phyloP scores from a whole-genome alignment of 2,329 filamentous ascomycete genomes.

The Fusarium sp. region DNA sequence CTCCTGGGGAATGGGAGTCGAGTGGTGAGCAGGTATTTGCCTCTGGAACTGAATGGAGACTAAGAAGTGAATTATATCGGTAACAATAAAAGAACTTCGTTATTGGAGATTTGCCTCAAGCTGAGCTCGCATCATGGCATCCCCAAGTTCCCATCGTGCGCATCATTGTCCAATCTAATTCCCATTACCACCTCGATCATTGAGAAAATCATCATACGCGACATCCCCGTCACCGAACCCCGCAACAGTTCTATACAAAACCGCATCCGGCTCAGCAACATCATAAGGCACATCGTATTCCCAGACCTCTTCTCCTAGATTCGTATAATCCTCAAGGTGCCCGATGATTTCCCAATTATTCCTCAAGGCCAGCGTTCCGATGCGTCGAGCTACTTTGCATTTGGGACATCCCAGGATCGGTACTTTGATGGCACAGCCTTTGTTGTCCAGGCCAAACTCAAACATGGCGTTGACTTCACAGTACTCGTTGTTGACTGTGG shows the following conservation, averaged over 20 bases:
- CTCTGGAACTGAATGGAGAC: fast-evolving
- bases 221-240: background rate
- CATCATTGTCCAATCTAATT: fast-evolving
- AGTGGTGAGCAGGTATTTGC: fast-evolving
- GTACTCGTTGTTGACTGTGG: background rate
- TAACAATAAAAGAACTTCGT: background rate
- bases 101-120: fast-evolving
- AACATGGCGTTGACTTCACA: background rate
- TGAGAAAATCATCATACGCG: fast-evolving
- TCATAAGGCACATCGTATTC: background rate
- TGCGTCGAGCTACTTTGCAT: fast-evolving
- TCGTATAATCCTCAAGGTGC: background rate
- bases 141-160: fast-evolving
- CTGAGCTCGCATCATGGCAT: fast-evolving
- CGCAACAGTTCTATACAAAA: background rate
- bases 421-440: background rate
- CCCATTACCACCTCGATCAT: fast-evolving
- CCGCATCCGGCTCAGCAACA: fast-evolving
- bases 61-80: too few species aligned
- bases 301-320: background rate
- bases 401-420: fast-evolving
- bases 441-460: background rate
- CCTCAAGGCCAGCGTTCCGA: background rate
- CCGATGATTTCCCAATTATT: background rate
- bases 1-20: fast-evolving